Evolutionary conservation across 1,284 basidiomycete genomes (phyloP).

Genomic region (Papiliotrema terrestris): DNA sequence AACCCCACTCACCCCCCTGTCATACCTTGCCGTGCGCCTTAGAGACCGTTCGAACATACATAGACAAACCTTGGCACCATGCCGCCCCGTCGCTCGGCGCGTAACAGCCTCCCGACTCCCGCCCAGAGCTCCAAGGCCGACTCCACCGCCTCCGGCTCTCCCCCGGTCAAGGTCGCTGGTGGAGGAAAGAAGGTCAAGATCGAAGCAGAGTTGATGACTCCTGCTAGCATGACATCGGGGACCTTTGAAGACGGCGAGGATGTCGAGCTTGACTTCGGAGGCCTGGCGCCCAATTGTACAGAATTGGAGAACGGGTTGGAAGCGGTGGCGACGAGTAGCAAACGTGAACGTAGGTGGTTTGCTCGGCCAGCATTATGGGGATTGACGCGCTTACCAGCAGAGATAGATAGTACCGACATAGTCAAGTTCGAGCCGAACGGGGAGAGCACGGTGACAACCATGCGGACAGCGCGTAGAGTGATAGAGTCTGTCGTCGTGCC

Average conservation of each 20-base stretch:
- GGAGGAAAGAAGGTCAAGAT: background rate
- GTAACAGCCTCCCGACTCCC: constrained; percentile 28
- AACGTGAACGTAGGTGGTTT: constrained; percentile 17
- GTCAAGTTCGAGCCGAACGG: background rate
- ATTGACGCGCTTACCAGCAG: background rate
- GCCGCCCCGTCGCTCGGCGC: constrained; percentile 13
- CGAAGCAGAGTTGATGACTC: constrained; percentile 11
- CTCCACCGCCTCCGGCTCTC: constrained; percentile 6
- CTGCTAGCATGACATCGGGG: constrained; percentile 13
- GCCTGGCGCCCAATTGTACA: too few relatives aligned
- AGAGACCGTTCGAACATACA: background rate
- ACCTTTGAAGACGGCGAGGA: background rate
- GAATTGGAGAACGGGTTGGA: constrained; percentile 1
- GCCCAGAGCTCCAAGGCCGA: constrained; percentile 14
- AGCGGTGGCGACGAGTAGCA: constrained; percentile 5
- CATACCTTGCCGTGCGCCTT: background rate
- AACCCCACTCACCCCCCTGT: too few relatives aligned
- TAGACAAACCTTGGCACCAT: background rate
- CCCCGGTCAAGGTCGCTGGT: background rate
- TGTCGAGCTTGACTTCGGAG: background rate
- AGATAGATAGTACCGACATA: background rate
- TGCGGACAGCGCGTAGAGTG: background rate
- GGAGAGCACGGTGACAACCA: background rate
- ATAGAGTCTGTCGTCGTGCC: constrained; percentile 30
- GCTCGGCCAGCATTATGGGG: too few relatives aligned